Percentiles rank a stretch among this genome's conserved stretches.
Evolutionary conservation across 2,329 filamentous ascomycete genomes (phyloP).

Genomic region (Chaetomiaceae sp.): DNA sequence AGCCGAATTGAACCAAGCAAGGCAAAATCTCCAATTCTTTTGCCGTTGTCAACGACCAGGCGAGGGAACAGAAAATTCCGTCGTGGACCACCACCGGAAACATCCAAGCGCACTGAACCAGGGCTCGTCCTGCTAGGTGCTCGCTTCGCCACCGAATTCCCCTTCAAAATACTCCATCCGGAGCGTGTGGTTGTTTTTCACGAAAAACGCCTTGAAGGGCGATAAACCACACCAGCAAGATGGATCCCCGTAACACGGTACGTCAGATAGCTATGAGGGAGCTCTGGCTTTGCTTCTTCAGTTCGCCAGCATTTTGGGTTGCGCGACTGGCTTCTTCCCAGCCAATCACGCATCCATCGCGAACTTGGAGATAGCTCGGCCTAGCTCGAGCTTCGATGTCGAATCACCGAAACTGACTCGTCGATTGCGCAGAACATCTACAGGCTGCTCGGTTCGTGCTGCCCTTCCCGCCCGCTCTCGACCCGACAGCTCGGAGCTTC

Average conservation of each 20-base stretch:
- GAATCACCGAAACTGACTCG: constrained; percentile 26
- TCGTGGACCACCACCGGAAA: constrained; percentile 15
- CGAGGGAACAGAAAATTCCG: constrained; percentile 17
- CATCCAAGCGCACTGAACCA: constrained; percentile 19
- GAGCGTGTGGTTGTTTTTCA: constrained; percentile 26
- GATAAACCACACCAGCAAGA: constrained; percentile 43
- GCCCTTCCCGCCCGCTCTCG: not conserved
- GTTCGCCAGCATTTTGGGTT: not conserved
- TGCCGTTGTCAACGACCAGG: constrained; percentile 14
- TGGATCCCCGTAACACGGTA: constrained; percentile 53
- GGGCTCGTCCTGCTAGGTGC: constrained; percentile 21
- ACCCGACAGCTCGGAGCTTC: not conserved
- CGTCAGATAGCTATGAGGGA: not conserved
- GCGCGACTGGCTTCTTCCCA: not conserved
- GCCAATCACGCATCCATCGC: constrained; percentile 4
- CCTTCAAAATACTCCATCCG: constrained; percentile 10
- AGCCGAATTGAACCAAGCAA: constrained; percentile 4
- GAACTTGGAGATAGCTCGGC: not conserved
- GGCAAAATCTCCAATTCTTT: constrained; percentile 19
- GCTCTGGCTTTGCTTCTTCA: not conserved
- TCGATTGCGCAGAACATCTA: constrained; percentile 71
- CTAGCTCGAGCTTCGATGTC: not conserved
- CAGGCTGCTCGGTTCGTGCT: constrained; percentile 87
- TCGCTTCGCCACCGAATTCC: constrained; percentile 21
- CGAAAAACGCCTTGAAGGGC: constrained; percentile 37